Percentiles rank a stretch among this genome's conserved stretches.
Evolutionary conservation across 164 flowering plant species (phyloP).

Genomic region (Liriodendron chinense): DNA sequence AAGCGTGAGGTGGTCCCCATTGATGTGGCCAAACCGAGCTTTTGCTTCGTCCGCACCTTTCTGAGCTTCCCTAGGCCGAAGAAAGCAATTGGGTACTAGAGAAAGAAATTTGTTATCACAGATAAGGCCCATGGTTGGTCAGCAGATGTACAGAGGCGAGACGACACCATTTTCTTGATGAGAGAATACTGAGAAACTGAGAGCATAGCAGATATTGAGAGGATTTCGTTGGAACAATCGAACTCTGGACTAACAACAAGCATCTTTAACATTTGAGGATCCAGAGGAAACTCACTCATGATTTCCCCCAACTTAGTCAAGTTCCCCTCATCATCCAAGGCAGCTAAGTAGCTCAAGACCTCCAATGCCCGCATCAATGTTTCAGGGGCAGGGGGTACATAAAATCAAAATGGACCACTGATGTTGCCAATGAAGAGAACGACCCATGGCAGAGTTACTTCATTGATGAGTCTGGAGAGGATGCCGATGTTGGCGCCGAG

Average conservation of each 20-base stretch:
- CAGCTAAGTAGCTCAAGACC: slow-evolving; percentile 88
- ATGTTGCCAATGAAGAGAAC: too few relatives aligned
- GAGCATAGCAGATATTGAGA: slow-evolving; percentile 89
- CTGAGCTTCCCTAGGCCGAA: slow-evolving; percentile 99
- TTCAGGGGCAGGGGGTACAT: slow-evolving; percentile 99
- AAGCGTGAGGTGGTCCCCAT: slow-evolving; percentile 95
- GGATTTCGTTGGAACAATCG: slow-evolving; percentile 93
- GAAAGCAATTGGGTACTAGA: too few relatives aligned
- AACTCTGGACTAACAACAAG: slow-evolving; percentile 87
- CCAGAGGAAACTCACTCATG: slow-evolving; percentile 94
- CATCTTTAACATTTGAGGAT: slow-evolving; percentile 98
- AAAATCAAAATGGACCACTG: slow-evolving; percentile 96
- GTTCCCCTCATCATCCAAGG: slow-evolving; percentile 93
- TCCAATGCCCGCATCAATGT: slow-evolving; percentile 94
- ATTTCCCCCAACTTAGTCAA: slow-evolving; percentile 86
- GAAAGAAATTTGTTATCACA: too few relatives aligned
- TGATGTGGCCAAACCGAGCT: slow-evolving; percentile 92
- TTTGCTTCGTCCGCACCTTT: slow-evolving; percentile 99
- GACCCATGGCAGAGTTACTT: too few relatives aligned
- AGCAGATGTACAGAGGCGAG: slow-evolving; percentile 99
- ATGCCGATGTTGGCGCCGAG: too few relatives aligned
- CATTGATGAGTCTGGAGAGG: too few relatives aligned
- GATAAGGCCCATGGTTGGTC: slow-evolving; percentile 98
- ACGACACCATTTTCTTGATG: slow-evolving; percentile 90
- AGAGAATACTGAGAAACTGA: slow-evolving; percentile 99